Evolutionary conservation across 1,139 yeast genomes (phyloP).

Genomic region (Pichia inconspicua): DNA sequence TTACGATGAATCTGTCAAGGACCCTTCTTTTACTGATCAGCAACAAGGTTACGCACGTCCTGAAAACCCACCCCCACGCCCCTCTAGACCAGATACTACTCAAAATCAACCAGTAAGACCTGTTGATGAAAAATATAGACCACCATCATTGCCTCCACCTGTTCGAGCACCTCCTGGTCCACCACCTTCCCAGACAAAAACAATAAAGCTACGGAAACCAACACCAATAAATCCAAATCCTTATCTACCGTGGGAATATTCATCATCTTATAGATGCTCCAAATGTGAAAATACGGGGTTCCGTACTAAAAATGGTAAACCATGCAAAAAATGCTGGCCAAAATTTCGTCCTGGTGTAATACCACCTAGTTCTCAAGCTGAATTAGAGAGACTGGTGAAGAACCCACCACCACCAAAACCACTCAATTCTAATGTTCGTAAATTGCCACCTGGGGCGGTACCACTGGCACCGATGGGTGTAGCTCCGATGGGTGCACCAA

Average conservation of each 20-base stretch:
- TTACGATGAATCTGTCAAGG: conserved; percentile 25
- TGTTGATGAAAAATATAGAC: background rate
- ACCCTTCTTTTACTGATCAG: conserved; percentile 7
- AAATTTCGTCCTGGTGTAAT: conserved; percentile 43
- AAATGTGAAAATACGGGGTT: conserved; percentile 74
- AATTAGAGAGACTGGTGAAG: conserved; percentile 14
- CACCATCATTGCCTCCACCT: background rate
- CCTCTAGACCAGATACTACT: background rate
- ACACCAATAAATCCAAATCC: conserved; percentile 24
- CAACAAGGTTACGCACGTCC: background rate
- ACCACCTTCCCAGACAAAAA: conserved; percentile 8
- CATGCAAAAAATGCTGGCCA: conserved; percentile 70
- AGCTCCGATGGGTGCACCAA: background rate
- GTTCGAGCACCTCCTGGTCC: background rate
- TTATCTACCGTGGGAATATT: conserved; percentile 61
- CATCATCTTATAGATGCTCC: conserved; percentile 49
- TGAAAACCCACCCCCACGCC: conserved; percentile 7
- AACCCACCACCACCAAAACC: conserved; percentile 17
- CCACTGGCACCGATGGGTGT: conserved; percentile 1
- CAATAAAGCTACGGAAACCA: conserved; percentile 8
- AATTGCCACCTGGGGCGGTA: conserved; percentile 19
- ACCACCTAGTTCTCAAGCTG: conserved; percentile 13
- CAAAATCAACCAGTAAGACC: background rate
- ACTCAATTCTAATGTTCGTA: conserved; percentile 15
- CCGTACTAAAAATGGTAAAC: conserved; percentile 53